These are phyloP conservation scores for Yamadazyma membranifaciens DNA, from an alignment of 1,139 yeast species.

Conservation along the genomic window DNA sequence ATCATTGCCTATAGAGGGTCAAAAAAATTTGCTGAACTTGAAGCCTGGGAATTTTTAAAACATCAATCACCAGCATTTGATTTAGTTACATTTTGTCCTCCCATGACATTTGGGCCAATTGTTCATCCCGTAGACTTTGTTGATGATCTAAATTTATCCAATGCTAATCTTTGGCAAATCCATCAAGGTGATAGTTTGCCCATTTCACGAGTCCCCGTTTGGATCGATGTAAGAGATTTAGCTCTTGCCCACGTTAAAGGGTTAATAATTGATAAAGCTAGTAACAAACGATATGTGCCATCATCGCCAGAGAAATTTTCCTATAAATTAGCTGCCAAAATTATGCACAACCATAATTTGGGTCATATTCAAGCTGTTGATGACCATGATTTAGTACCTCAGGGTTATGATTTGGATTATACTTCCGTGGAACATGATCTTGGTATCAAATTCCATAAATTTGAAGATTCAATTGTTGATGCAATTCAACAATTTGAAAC, in stretches of 20 bases:
- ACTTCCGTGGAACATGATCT: constrained; percentile 26
- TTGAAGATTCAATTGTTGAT: constrained; percentile 34
- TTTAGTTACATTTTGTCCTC: constrained; percentile 48
- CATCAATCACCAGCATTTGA: constrained; percentile 36
- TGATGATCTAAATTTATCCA: constrained; percentile 25
- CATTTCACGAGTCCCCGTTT: constrained; percentile 26
- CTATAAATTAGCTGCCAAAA: constrained; percentile 23
- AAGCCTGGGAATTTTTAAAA: constrained; percentile 33
- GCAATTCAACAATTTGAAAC: constrained; percentile 32
- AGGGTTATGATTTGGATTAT: constrained; percentile 23
- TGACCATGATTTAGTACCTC: constrained; percentile 9
- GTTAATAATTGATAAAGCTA: constrained; percentile 25
- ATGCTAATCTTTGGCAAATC: constrained; percentile 17
- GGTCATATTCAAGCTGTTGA: constrained; percentile 13
- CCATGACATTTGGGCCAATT: constrained; percentile 49
- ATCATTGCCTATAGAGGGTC: constrained; percentile 40
- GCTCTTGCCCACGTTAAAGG: constrained; percentile 36
- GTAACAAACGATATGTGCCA: constrained; percentile 25
- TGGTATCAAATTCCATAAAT: constrained; percentile 31
- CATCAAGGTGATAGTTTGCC: constrained; percentile 16
- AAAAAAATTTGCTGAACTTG: constrained; percentile 38
- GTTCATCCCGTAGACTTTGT: constrained; percentile 27
- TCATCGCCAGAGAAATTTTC: constrained; percentile 26
- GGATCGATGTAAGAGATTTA: constrained; percentile 39
- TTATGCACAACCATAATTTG: constrained; percentile 16